A percentile compares a stretch with the other conserved stretches of the same genome.
Conservation (phyloP, 768 basidiomycete species). For the Suillus placidus region DNA sequence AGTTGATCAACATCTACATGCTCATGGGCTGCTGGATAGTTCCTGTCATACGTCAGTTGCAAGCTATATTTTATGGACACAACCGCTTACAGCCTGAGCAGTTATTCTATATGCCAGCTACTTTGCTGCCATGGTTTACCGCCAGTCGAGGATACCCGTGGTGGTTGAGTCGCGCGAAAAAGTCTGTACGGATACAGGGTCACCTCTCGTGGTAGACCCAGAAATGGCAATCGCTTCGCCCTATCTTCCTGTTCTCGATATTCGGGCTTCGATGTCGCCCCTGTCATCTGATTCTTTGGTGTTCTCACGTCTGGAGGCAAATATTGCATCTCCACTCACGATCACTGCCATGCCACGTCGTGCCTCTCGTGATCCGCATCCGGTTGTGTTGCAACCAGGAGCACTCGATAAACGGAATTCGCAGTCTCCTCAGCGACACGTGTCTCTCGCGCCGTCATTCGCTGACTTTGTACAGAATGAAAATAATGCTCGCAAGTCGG, state of each 20-base stretch:
- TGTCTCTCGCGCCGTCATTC: neutral
- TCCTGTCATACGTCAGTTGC: conserved; percentile 51
- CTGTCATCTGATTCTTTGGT: neutral
- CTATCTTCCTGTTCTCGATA: neutral
- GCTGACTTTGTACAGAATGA: neutral
- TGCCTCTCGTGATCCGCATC: neutral
- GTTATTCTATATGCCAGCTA: conserved; percentile 48
- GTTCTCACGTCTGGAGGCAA: neutral
- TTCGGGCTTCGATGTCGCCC: neutral
- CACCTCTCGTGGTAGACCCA: conserved; percentile 22
- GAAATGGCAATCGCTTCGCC: conserved; percentile 18
- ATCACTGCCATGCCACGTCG: neutral
- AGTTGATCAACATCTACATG: conserved; percentile 50
- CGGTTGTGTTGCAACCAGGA: conserved; percentile 1
- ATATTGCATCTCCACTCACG: neutral
- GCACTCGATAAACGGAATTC: neutral
- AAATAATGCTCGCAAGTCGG: conserved; percentile 20
- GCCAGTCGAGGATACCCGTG: conserved; percentile 32
- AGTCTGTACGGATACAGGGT: conserved; percentile 1
- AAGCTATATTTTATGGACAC: conserved; percentile 10
- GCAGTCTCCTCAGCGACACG: neutral
- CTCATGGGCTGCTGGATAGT: conserved; percentile 55
- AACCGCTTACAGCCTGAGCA: conserved; percentile 21
- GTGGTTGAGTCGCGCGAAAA: conserved; percentile 17
- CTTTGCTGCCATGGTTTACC: conserved; percentile 42